Evolutionary conservation across 768 basidiomycete genomes (phyloP), one percentile per base, ranked within the genome.

Genomic region (Holtermannia corniformis): DNA sequence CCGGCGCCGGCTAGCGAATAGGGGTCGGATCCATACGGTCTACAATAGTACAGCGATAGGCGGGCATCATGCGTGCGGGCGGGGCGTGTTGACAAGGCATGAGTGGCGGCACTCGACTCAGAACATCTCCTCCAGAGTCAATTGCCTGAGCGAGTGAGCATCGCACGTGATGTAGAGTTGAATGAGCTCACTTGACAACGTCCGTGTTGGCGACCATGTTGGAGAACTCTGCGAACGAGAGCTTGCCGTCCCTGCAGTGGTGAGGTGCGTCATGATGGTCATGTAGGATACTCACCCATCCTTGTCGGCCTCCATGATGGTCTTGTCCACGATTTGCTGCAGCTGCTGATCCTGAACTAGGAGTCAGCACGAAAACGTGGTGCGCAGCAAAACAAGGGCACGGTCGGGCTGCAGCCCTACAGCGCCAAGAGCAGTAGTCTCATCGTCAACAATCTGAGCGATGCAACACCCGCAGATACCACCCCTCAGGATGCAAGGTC

Each of bases 291-390:
- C 72, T 57, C 55, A 75, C 74, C 87, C 91, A 67, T 99, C 92
- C 71, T 88, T 86, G 70, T 99, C 95, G 11, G 92, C 95, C 75
- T 99, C 95, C 90, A 99, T 91, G 71, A 99, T 99, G 7, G 95
- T 97, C 78, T 99, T 99, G 74, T 99, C 95, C 16, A 99, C 95
- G 55, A 99, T 99, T 72, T 97, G 95, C 73, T 99, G 95, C 55
- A 99, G 76, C 76, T 97, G 95, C 70, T 93, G 87, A 71, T 99
- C 95, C 89, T 93, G 44, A 16, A 21, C 7, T 14, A 23, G 14
- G 23, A 20, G 22, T 40, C 48, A 49, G 28, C 5, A 16, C 5
- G 7, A 44, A 44, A 22, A 20, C n/a, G 5, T 44, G n/a, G n/a
- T n/a, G n/a, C n/a, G n/a, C n/a, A n/a, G n/a, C n/a, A n/a, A n/a